Evolutionary conservation across 305 asterid species (phyloP).

Genomic region (Solanum hybrid): DNA sequence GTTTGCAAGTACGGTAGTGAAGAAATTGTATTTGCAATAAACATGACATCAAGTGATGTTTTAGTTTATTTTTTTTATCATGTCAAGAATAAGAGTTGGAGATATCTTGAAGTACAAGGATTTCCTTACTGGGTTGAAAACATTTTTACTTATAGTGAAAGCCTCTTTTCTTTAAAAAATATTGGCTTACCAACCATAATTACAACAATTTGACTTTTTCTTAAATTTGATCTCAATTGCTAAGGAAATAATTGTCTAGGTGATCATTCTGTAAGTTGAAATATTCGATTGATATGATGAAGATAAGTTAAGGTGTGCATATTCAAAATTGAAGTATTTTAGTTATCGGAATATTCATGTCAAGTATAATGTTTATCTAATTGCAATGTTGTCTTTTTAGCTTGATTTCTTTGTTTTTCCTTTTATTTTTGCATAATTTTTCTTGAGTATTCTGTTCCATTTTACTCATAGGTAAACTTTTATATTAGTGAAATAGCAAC

Average conservation of each 20-base stretch:
- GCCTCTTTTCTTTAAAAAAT: neutral
- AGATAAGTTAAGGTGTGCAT: neutral
- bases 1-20: neutral
- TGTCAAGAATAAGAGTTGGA: neutral
- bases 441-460: neutral
- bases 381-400: neutral
- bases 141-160: neutral
- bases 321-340: neutral
- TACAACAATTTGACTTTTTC: neutral
- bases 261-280: too few species aligned
- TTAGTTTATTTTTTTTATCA: neutral
- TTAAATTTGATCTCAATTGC: too few species aligned
- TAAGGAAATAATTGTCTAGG: neutral
- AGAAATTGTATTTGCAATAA: neutral
- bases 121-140: neutral
- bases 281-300: too few species aligned
- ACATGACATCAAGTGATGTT: neutral
- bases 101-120: neutral
- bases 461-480: neutral
- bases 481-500: neutral
- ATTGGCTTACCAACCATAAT: neutral
- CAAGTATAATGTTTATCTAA: neutral
- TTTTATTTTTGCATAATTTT: neutral
- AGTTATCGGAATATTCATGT: neutral
- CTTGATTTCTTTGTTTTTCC: neutral